Percentiles rank a stretch among this genome's conserved stretches.
Conservation (phyloP, 2,329 filamentous ascomycete genomes). For the Xylaria sp. region DNA sequence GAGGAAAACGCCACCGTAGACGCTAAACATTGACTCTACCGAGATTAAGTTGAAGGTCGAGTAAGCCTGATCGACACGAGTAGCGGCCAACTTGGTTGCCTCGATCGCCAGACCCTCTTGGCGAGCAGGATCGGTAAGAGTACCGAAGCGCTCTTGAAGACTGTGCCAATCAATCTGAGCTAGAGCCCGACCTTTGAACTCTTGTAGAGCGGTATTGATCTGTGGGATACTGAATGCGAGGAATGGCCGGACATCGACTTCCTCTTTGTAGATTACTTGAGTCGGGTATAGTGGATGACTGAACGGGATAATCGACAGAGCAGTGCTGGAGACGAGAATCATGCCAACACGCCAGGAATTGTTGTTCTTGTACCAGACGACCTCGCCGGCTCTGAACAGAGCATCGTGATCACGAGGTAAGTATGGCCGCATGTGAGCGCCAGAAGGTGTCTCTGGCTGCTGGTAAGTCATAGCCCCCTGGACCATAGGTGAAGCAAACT, state of each 20-base stretch:
- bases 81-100: slow-evolving; percentile 47
- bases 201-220: slow-evolving; percentile 32
- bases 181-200: slow-evolving; percentile 38
- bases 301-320: slow-evolving; percentile 36
- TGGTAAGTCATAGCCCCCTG: slow-evolving; percentile 4
- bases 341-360: slow-evolving; percentile 46
- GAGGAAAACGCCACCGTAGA: slow-evolving; percentile 46
- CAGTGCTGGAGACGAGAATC: slow-evolving; percentile 28
- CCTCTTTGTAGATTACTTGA: slow-evolving; percentile 36
- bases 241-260: slow-evolving; percentile 44
- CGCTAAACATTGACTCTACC: slow-evolving; percentile 29
- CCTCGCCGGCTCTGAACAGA: slow-evolving; percentile 45
- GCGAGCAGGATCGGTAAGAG: slow-evolving; percentile 34
- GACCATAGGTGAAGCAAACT: neutral
- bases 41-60: slow-evolving; percentile 42
- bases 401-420: slow-evolving; percentile 22
- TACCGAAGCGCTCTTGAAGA: slow-evolving; percentile 29
- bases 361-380: slow-evolving; percentile 47
- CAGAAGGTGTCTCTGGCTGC: neutral
- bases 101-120: slow-evolving; percentile 42
- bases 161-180: slow-evolving; percentile 41
- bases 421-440: slow-evolving; percentile 1
- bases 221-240: slow-evolving; percentile 47
- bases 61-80: slow-evolving; percentile 44
- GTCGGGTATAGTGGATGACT: slow-evolving; percentile 37